phyloP scores from a whole-genome alignment of 257 asterid species.

The Ajuga chamaepitys region DNA sequence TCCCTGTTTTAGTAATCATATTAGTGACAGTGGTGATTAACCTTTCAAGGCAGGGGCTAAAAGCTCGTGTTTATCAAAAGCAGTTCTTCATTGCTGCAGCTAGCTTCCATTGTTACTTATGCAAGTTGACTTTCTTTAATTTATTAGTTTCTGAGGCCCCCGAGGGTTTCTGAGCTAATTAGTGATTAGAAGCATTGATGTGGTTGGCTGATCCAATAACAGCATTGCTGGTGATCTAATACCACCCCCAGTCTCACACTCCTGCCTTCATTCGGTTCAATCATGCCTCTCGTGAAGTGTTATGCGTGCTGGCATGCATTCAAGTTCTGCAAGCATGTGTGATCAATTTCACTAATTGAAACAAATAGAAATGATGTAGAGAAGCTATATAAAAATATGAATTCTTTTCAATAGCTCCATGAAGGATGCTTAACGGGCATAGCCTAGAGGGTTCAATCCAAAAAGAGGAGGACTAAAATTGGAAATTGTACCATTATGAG shows the following conservation, averaged over 20 bases:
- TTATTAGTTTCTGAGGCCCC: too few species aligned
- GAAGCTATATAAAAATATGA: not conserved
- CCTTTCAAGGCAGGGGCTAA: too few species aligned
- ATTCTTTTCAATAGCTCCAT: not conserved
- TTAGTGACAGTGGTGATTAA: too few species aligned
- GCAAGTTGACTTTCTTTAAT: too few species aligned
- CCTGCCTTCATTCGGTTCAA: not conserved
- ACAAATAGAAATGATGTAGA: not conserved
- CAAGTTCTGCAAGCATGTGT: not conserved
- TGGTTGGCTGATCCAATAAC: not conserved
- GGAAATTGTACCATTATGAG: not conserved
- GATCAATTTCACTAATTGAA: not conserved
- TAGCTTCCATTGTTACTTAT: too few species aligned
- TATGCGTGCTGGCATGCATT: not conserved
- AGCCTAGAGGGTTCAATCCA: not conserved
- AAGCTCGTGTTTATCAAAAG: too few species aligned
- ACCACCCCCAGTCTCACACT: not conserved
- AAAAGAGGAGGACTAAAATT: not conserved
- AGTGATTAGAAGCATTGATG: not conserved
- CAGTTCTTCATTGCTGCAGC: too few species aligned
- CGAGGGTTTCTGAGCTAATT: too few species aligned
- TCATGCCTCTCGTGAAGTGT: not conserved
- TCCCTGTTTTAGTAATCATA: too few species aligned
- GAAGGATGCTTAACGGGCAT: not conserved
- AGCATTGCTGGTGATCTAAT: too few species aligned